Evolutionary conservation across 805 yeast genomes (phyloP).

Genomic region (Metschnikowia rubicola): DNA sequence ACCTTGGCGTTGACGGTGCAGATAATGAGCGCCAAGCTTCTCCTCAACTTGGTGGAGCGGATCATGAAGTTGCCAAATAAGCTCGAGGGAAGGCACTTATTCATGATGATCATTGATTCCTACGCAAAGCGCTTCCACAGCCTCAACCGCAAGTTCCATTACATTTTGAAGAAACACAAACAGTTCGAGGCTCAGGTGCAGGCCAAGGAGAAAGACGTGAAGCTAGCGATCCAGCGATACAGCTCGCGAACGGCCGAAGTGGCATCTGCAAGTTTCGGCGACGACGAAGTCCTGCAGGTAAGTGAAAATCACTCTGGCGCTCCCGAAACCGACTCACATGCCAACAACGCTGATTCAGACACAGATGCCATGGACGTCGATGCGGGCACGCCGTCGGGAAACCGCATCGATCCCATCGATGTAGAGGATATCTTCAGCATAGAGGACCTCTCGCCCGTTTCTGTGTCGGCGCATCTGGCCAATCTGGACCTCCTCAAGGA

Average conservation of each 20-base stretch:
- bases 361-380: conserved; percentile 10
- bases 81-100: conserved; percentile 76
- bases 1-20: conserved; percentile 86
- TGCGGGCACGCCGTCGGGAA: conserved; percentile 8
- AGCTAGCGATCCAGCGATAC: conserved; percentile 39
- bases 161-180: conserved; percentile 60
- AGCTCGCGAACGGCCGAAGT: conserved; percentile 20
- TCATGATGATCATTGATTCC: conserved; percentile 83
- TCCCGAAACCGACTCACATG: too few relatives aligned
- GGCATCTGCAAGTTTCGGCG: background rate
- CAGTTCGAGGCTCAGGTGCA: conserved; percentile 45
- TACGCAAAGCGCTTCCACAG: conserved; percentile 78
- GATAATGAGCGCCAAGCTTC: conserved; percentile 90
- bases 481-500: conserved; percentile 75
- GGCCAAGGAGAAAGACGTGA: conserved; percentile 40
- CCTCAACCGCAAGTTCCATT: conserved; percentile 67
- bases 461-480: conserved; percentile 41
- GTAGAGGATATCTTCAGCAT: conserved; percentile 30
- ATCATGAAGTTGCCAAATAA: conserved; percentile 79
- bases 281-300: background rate
- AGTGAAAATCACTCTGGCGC: too few relatives aligned
- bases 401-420: conserved; percentile 20
- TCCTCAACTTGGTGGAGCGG: conserved; percentile 84
- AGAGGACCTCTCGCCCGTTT: conserved; percentile 52
- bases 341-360: too few relatives aligned